A percentile compares a stretch with the other conserved stretches of the same genome.
Evolutionary conservation across 805 yeast species (phyloP).

Genomic region (Zygosaccharomyces lentus): DNA sequence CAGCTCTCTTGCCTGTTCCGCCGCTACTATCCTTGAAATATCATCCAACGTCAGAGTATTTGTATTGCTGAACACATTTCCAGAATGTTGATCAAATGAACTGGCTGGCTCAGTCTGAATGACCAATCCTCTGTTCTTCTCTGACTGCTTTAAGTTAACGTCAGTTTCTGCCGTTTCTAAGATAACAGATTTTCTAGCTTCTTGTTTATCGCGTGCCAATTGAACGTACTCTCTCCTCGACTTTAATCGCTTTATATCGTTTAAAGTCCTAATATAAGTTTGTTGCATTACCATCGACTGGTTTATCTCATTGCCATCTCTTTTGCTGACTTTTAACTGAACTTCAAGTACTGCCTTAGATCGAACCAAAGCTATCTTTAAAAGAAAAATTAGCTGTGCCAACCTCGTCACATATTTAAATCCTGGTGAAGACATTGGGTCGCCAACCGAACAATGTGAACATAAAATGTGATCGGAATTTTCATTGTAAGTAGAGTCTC

Average conservation of each 20-base stretch:
- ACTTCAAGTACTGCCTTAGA: conserved; percentile 57
- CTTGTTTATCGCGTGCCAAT: conserved; percentile 46
- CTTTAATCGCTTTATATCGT: conserved; percentile 71
- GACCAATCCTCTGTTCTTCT: conserved; percentile 32
- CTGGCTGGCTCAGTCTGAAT: conserved; percentile 35
- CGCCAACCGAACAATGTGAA: conserved; percentile 54
- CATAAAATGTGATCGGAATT: conserved; percentile 46
- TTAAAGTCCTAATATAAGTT: conserved; percentile 63
- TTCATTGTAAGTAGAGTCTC: conserved; percentile 45
- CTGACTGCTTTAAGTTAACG: conserved; percentile 17
- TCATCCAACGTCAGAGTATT: conserved; percentile 89
- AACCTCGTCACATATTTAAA: conserved; percentile 63
- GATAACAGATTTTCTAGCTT: conserved; percentile 62
- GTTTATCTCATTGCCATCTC: conserved; percentile 6
- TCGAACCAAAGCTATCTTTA: conserved; percentile 80
- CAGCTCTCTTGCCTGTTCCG: conserved; percentile 91
- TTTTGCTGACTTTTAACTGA: conserved; percentile 22
- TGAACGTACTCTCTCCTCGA: conserved; percentile 63
- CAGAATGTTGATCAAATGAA: conserved; percentile 40
- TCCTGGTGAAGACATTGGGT: conserved; percentile 47
- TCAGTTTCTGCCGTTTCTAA: conserved; percentile 47
- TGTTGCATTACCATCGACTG: conserved; percentile 37
- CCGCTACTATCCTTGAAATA: conserved; percentile 94
- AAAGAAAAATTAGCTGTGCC: conserved; percentile 66
- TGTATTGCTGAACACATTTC: conserved; percentile 61